These are phyloP conservation scores for Aspergillus panamensis DNA, from an alignment of 495 filamentous ascomycete species.

Conservation along the genomic window DNA sequence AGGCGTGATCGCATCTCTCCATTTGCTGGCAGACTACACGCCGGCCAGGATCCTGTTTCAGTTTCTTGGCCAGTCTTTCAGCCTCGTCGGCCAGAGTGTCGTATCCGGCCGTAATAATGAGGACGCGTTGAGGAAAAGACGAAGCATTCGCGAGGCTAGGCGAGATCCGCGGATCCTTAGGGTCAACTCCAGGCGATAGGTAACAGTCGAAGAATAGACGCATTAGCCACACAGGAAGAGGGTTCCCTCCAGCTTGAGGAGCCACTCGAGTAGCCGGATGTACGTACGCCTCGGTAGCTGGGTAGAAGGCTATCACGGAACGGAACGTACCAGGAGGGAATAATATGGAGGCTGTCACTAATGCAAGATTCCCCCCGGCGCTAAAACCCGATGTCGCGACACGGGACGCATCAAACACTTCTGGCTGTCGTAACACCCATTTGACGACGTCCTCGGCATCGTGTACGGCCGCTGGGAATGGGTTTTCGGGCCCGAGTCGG, in stretches of 20 bases:
- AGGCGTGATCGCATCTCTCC: slow-evolving; percentile 13
- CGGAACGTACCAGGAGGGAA: slow-evolving; percentile 21
- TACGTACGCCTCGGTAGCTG: slow-evolving; percentile 29
- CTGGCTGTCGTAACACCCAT: slow-evolving; percentile 26
- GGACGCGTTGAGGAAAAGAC: slow-evolving; percentile 1
- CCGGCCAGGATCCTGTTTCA: neutral
- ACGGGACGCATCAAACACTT: slow-evolving; percentile 28
- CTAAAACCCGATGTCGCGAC: slow-evolving; percentile 45
- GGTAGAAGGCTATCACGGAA: slow-evolving; percentile 41
- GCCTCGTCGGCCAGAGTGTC: slow-evolving; percentile 11
- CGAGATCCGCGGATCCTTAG: slow-evolving; percentile 40
- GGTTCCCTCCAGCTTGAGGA: slow-evolving; percentile 9
- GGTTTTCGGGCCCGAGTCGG: slow-evolving; percentile 70
- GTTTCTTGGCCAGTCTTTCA: slow-evolving; percentile 9
- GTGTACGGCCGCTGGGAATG: slow-evolving; percentile 71
- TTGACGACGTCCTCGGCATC: slow-evolving; percentile 52
- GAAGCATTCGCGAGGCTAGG: slow-evolving; percentile 19
- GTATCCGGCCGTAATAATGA: slow-evolving; percentile 14
- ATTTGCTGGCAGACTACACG: slow-evolving; percentile 6
- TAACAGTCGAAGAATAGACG: slow-evolving; percentile 31
- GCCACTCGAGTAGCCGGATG: slow-evolving; percentile 15
- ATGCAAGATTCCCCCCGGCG: slow-evolving; percentile 41
- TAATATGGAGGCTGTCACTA: slow-evolving; percentile 25
- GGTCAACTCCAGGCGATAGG: slow-evolving; percentile 22
- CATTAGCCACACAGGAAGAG: slow-evolving; percentile 20